Base-by-base conservation (phyloP, 2,329 filamentous ascomycete species). In the Penicillium sp. region DNA sequence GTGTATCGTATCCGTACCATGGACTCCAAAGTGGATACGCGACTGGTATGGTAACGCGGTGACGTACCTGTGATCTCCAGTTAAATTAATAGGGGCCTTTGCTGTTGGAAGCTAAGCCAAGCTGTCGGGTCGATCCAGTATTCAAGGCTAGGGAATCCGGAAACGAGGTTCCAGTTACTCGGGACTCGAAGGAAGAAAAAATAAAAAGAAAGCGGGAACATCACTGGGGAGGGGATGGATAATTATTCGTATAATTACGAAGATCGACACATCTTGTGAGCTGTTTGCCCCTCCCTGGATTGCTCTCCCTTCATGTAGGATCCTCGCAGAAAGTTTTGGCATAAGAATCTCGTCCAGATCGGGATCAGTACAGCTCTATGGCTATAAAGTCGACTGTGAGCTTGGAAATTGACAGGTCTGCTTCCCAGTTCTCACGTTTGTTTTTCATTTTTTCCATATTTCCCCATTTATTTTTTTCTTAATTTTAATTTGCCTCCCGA, bases 221-320 rank as follows among this genome's bases (percentile, higher is more conserved):
- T 56, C 55, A 39, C 27, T 48, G 33, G 43, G 45, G 51, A 49
- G 48, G 55, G 52, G 57, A 53, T 49, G 35, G 43, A 43, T 35
- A 22, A 44, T 44, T 52, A 26, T 19, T 42, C 33, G 49, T 45
- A 48, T 43, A 56, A 59, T 57, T 52, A 59, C 45, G 49, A 49
- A 37, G 61, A 64, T 64, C 59, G 57, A 56, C 61, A 49, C 27
- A 35, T 26, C 42, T 16, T 55, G 39, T 51, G 26, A 55, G 48
- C 58, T 60, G 61, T 65, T 64, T 65, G 61, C 63, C 61, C 61
- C 63, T 63, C 63, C 58, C 62, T 61, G 49, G 58, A 58, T 58
- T 55, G 47, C 50, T 29, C 37, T 31, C 48, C 48, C 33, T 50
- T 50, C 49, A 37, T 51, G 49, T 51, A 51, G 19, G 35, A 51